A percentile compares a stretch with the other conserved stretches of the same genome.
phyloP scores from a whole-genome alignment of 805 yeast genomes.

The Clavispora carvajalis region DNA sequence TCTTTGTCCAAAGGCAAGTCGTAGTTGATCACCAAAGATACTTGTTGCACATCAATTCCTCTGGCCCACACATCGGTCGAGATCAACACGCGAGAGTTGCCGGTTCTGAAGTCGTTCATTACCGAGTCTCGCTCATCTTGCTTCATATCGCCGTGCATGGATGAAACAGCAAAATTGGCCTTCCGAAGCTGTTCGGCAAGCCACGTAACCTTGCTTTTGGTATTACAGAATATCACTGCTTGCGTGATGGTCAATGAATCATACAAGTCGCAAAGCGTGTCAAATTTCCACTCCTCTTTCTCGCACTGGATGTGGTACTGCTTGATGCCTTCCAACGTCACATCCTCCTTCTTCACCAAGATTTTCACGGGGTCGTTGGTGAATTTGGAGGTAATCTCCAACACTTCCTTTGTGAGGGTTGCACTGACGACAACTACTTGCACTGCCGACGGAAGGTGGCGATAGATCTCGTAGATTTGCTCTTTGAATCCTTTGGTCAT shows the following conservation, averaged over 20 bases:
- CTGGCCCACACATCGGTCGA: conserved; percentile 97
- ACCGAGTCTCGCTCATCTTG: conserved; percentile 92
- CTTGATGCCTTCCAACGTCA: conserved; percentile 89
- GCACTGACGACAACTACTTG: conserved; percentile 96
- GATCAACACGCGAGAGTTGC: conserved; percentile 87
- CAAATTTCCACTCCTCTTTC: conserved; percentile 91
- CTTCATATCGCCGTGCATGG: conserved; percentile 96
- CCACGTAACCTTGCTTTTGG: conserved; percentile 92
- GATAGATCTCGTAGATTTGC: conserved; percentile 89
- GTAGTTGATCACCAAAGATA: conserved; percentile 90
- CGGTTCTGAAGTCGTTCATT: conserved; percentile 93
- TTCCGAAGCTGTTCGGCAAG: conserved; percentile 72
- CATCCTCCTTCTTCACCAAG: conserved; percentile 89
- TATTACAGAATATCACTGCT: conserved; percentile 97
- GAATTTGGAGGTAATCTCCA: conserved; percentile 88
- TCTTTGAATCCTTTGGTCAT: conserved; percentile 91
- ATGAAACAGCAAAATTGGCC: conserved; percentile 83
- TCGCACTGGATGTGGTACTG: conserved; percentile 90
- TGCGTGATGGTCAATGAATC: conserved; percentile 94
- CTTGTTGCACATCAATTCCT: conserved; percentile 98
- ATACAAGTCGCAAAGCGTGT: conserved; percentile 88
- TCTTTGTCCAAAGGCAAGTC: conserved; percentile 91
- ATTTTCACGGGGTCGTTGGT: conserved; percentile 92
- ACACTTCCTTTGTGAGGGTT: conserved; percentile 85
- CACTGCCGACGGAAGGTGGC: conserved; percentile 72